Base-by-base conservation (phyloP, 2,329 filamentous ascomycete genomes). In the Fusarium chuoi region DNA sequence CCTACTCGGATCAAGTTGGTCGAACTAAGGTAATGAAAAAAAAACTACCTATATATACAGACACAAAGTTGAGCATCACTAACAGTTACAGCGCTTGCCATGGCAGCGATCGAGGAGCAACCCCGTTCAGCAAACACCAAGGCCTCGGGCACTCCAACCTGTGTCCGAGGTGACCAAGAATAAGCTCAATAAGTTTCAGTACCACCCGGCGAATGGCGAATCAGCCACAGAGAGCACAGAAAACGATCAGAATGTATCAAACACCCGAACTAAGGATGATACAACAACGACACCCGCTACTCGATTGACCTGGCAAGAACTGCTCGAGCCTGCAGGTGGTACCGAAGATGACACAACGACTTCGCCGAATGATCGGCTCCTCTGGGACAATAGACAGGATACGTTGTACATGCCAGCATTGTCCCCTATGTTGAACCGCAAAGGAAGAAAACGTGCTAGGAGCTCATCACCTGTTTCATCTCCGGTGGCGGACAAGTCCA, bases 381-480 rank as follows among this genome's bases (percentile, higher is more conserved):
- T 88, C 35, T 93, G 91, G 91, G 85, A 90, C 71, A 87, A 86
- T 63, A 85, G 84, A 68, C 83, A 85, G 66, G 83, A 85, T 72
- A 80, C 77, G 17, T 73, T 81, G 18, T 84, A 84, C 63, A 75
- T 79, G 45, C 82, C 84, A 28, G 83, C 81, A 36, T 78, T 87
- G 69, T 87, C 84, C 58, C 88, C 85, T 60, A 87, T 85, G 81
- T 83, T 84, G 83, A 83, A 77, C 75, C 88, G 85, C 68, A 86
- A 82, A 77, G 85, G 86, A 70, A 89, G 86, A 75, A 95, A 95
- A 81, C 88, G 93, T 63, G 90, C 91, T 22, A 88, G 90, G 75
- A 95, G 92, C 82, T 94, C 93, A 18, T 95, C 93, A 2, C 93
- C 93, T 2, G 83, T 87, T 5, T 91, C 91, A 10, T 95, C 93